These are phyloP conservation scores for Ambrosiella beaveri DNA, from an alignment of 2,329 filamentous ascomycete species.

Conservation along the genomic window DNA sequence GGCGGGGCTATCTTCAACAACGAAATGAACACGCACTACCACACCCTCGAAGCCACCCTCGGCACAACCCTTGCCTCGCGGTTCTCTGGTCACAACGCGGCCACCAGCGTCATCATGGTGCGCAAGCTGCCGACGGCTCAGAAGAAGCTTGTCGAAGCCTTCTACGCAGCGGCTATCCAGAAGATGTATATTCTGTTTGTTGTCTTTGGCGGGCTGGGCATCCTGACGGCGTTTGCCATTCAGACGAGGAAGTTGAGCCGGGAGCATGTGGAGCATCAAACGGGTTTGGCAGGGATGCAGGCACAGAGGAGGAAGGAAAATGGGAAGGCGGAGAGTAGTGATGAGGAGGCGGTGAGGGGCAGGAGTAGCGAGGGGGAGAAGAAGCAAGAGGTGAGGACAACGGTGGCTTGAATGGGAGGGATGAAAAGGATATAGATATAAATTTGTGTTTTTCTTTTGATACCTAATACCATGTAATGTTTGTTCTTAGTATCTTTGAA, in stretches of 20 bases:
- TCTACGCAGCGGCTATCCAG: conserved; percentile 32
- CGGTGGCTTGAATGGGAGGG: too few relatives aligned
- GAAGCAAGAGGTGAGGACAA: neutral
- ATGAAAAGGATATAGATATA: too few relatives aligned
- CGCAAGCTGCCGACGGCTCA: conserved; percentile 30
- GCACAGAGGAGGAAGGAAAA: neutral
- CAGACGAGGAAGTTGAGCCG: conserved; percentile 33
- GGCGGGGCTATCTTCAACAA: conserved; percentile 71
- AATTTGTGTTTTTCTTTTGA: too few relatives aligned
- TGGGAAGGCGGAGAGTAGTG: neutral
- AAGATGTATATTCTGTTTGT: conserved; percentile 43
- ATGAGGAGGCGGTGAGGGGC: neutral
- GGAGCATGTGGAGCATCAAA: conserved; percentile 40
- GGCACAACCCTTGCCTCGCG: conserved; percentile 30
- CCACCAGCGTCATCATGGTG: conserved; percentile 42
- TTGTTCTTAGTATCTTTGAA: too few relatives aligned
- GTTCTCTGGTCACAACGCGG: conserved; percentile 42
- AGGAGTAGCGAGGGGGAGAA: neutral
- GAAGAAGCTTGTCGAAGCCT: conserved; percentile 25
- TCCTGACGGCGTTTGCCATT: conserved; percentile 31
- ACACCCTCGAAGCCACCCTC: conserved; percentile 30
- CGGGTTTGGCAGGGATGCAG: conserved; percentile 30
- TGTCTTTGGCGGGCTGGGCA: conserved; percentile 28
- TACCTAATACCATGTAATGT: too few relatives aligned
- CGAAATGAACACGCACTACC: conserved; percentile 41